Evolutionary conservation across 768 basidiomycete species (phyloP), one percentile per base, ranked within the genome.

Genomic region (Suillus lakei): DNA sequence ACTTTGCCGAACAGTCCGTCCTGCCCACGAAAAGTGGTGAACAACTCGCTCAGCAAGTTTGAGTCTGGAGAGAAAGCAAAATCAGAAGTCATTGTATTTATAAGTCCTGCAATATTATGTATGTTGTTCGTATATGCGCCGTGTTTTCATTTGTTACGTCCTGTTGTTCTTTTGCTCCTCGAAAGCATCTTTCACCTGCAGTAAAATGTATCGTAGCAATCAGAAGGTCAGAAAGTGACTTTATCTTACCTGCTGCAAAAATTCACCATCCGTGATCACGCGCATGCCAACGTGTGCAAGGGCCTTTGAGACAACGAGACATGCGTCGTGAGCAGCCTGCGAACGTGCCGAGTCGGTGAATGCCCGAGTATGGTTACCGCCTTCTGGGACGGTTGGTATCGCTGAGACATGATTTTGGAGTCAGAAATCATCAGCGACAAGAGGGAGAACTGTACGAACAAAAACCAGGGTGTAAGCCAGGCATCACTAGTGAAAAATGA

Each of bases 311-410:
- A 92, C 82, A 63, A 86, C 83, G 58, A 93, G 76, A 66, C 86
- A 88, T 6, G 88, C 90, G 32, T 86, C 79, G 67, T 94, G 93
- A 0, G 92, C 86, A 34, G 77, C 79, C 4, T 79, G 73, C 0
- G 86, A 89, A 0, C 85, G 81, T 0, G 91, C 91, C 0, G 91
- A 79, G 23, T 84, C 76, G n/a, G 85, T 78, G 72, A 95, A 95
- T 15, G 79, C 87, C 2, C 77, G 78, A 0, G 93, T 94, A 69
- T 95, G 93, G 71, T 94, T 94, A 9, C 92, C 92, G 13, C 92
- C 93, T 68, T 87, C 82, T 0, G 79, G 73, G 26, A 86, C 80
- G 0, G 90, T 92, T 4, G 93, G 93, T 48, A 95, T 95, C 13
- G 91, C 92, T 93, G 13, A 23, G 32, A 32, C n/a, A 23, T 38